These are phyloP conservation scores for Pyrus hybrid DNA, from an alignment of 331 rosid species.

Conservation along the genomic window DNA sequence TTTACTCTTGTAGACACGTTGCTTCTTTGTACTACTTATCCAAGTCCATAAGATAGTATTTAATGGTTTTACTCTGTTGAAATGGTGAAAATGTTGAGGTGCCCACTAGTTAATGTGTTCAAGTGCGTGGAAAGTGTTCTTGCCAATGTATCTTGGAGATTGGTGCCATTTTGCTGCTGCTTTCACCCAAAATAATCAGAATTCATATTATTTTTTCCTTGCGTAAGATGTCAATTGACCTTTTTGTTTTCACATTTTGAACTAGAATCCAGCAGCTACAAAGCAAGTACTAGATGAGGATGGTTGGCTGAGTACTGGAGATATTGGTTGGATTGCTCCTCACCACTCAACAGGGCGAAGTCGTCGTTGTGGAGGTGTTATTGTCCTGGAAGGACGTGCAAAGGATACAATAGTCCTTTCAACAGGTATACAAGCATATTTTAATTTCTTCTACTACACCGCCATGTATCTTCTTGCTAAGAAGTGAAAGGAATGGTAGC, in stretches of 20 bases:
- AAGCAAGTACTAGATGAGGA: constrained; percentile 56
- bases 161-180: too few species aligned
- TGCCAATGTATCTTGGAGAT: too few species aligned
- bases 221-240: neutral
- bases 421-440: constrained; percentile 45
- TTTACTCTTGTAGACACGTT: neutral
- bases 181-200: neutral
- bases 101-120: too few species aligned
- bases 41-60: neutral
- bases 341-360: constrained; percentile 69
- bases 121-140: too few species aligned
- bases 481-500: too few species aligned
- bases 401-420: constrained; percentile 95
- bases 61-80: too few species aligned
- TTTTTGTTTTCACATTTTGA: neutral
- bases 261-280: constrained; percentile 73
- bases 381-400: constrained; percentile 88
- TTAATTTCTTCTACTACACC: neutral
- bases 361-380: constrained; percentile 55
- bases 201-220: neutral
- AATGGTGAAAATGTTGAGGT: too few species aligned
- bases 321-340: constrained; percentile 89
- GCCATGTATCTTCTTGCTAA: neutral
- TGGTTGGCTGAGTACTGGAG: constrained; percentile 90
- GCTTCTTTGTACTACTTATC: neutral